These are phyloP conservation scores for Melocanna baccifera DNA, from an alignment of 176 grass and related monocot species.

Conservation along the genomic window DNA sequence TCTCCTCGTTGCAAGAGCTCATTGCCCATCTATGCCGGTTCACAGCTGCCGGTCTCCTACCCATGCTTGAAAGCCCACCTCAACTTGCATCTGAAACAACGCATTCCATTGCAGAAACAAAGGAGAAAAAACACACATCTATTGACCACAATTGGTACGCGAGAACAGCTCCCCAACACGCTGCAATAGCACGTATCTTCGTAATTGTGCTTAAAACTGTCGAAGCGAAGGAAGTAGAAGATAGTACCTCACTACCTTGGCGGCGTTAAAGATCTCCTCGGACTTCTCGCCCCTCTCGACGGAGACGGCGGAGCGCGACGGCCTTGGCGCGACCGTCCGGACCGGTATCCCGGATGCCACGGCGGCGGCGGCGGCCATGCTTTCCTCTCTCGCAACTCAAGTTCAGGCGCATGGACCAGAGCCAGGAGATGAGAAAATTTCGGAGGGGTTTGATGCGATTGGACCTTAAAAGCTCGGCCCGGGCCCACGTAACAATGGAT, in stretches of 20 bases:
- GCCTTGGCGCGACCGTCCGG: background rate
- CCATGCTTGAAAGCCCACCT: background rate
- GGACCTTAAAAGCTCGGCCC: too few relatives aligned
- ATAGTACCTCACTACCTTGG: conserved; percentile 24
- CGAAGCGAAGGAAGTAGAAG: conserved; percentile 1
- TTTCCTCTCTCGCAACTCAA: background rate
- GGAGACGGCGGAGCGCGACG: conserved; percentile 30
- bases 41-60: background rate
- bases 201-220: background rate
- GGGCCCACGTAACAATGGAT: too few relatives aligned
- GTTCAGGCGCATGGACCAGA: background rate
- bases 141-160: background rate
- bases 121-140: background rate
- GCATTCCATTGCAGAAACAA: background rate
- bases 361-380: conserved; percentile 7
- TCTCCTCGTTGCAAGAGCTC: too few relatives aligned
- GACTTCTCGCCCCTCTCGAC: conserved; percentile 50
- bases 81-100: background rate
- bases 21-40: too few relatives aligned
- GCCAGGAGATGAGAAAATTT: too few relatives aligned
- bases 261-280: conserved; percentile 61
- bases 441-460: too few relatives aligned
- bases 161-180: background rate
- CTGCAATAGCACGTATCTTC: background rate
- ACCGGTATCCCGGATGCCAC: background rate